phyloP scores from a whole-genome alignment of 1,139 yeast species.

The Debaryomycetaceae sp. region DNA sequence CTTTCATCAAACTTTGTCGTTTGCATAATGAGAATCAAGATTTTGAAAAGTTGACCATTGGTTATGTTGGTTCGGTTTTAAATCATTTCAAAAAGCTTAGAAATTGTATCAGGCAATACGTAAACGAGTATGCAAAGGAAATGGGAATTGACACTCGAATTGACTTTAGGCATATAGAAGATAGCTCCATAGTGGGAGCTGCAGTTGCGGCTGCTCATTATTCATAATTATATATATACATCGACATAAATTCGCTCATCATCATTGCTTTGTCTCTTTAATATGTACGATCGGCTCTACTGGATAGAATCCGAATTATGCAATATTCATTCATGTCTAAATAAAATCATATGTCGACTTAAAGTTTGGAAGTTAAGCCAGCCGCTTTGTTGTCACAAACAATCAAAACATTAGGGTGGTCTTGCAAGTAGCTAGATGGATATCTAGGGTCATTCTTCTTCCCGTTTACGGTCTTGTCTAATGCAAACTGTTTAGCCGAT shows the following conservation, averaged over 20 bases:
- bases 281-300: no score
- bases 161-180: constrained; percentile 36
- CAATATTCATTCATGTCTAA: no score
- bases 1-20: constrained; percentile 32
- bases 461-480: constrained; percentile 41
- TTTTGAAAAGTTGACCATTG: constrained; percentile 26
- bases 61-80: constrained; percentile 46
- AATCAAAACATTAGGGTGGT: constrained; percentile 41
- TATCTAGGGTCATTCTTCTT: constrained; percentile 29
- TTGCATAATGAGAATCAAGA: constrained; percentile 24
- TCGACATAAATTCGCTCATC: no score
- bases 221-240: constrained; percentile 2
- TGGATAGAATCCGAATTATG: no score
- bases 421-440: constrained; percentile 49
- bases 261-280: no score
- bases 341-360: constrained; percentile 2
- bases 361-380: constrained; percentile 32
- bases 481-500: constrained; percentile 38
- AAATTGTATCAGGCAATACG: constrained; percentile 22
- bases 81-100: constrained; percentile 35
- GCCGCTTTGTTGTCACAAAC: constrained; percentile 48
- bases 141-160: constrained; percentile 25
- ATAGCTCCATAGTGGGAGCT: constrained; percentile 47
- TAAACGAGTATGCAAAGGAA: constrained; percentile 29
- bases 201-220: constrained; percentile 48